Percentiles rank a stretch among this genome's conserved stretches.
These are phyloP conservation scores for Hericium coralloides DNA, from an alignment of 768 basidiomycete genomes.

Conservation along the genomic window DNA sequence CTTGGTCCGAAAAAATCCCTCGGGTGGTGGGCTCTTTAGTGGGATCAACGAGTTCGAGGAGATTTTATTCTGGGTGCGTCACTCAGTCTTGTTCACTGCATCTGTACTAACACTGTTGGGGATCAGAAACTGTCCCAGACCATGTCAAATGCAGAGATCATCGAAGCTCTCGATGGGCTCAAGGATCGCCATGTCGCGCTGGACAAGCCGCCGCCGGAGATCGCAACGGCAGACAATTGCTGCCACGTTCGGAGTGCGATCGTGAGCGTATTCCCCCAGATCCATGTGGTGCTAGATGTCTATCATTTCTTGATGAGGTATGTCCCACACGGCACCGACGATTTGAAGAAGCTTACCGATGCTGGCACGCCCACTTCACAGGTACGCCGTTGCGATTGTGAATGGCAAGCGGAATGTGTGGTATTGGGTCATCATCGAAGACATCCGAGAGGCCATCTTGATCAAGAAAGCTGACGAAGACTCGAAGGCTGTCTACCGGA, in stretches of 20 bases:
- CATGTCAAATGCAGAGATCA: slow-evolving; percentile 9
- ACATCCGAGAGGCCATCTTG: no score
- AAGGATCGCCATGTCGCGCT: slow-evolving; percentile 6
- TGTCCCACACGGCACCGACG: no score
- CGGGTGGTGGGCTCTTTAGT: slow-evolving; percentile 12
- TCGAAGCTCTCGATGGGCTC: slow-evolving; percentile 9
- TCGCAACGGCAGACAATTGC: slow-evolving; percentile 13
- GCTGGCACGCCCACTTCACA: no score
- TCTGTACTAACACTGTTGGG: no score
- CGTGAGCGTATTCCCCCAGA: slow-evolving; percentile 1
- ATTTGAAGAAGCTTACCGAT: no score
- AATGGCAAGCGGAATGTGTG: no score
- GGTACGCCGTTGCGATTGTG: no score
- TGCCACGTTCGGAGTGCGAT: slow-evolving; percentile 10
- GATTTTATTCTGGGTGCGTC: slow-evolving; percentile 12
- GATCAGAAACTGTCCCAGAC: slow-evolving; percentile 12
- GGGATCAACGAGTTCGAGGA: slow-evolving; percentile 13
- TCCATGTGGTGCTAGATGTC: slow-evolving; percentile 6
- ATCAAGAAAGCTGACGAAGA: no score
- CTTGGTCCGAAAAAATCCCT: background rate
- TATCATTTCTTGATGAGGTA: slow-evolving; percentile 16
- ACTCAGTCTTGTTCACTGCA: background rate
- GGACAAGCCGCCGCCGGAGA: slow-evolving; percentile 4
- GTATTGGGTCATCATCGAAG: no score
- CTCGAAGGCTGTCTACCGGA: no score